Base-by-base conservation (phyloP, 768 basidiomycete species). In the Terana coerulea region DNA sequence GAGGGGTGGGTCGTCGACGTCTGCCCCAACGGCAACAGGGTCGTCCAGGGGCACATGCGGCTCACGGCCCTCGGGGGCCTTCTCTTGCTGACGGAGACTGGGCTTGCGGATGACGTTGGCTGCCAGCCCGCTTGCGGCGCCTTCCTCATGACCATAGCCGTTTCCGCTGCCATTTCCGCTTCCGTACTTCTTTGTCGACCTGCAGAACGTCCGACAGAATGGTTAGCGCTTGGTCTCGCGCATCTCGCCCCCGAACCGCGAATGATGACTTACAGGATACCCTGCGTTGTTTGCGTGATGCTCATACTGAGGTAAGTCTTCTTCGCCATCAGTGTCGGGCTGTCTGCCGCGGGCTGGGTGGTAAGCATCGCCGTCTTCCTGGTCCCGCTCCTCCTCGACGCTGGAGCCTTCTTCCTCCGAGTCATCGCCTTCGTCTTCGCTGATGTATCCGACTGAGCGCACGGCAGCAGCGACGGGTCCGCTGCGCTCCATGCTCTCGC, bases 401-500 rank as follows among this genome's bases (percentile, higher is more conserved):
- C 80, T 81, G 12, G 78, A 80, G 24, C 81, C 81, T 49, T 84
- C 85, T 3, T 84, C 84, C 22, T 75, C 76, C 24, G 80, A 81
- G 11, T 75, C 82, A 17, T 69, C 66, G 10, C 72, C 77, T 31
- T 82, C 83, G 3, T 91, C 91, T 46, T 91, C 93, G 52, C 85
- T 86, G n/a, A 78, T 71, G 69, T 94, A 98, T 30, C 95, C 95
- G 1, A 79, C 94, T 2, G 84, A 78, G 46, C 94, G 74, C 15
- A 99, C 97, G 22, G 94, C 95, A 12, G 91, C 91, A 29, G 88
- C 90, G 24, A 98, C 88, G 0, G 93, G 93, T 2, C 95, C 97
- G 33, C 84, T 84, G 37, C 97, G 76, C 71, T 97, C 91, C 71
- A 98, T 88, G 65, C 83, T 79, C 72, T 98, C 97, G 57, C 87